A percentile compares a stretch with the other conserved stretches of the same genome.
Evolutionary conservation across 2,329 filamentous ascomycete species (phyloP).

Genomic region (Capronia epimyces): DNA sequence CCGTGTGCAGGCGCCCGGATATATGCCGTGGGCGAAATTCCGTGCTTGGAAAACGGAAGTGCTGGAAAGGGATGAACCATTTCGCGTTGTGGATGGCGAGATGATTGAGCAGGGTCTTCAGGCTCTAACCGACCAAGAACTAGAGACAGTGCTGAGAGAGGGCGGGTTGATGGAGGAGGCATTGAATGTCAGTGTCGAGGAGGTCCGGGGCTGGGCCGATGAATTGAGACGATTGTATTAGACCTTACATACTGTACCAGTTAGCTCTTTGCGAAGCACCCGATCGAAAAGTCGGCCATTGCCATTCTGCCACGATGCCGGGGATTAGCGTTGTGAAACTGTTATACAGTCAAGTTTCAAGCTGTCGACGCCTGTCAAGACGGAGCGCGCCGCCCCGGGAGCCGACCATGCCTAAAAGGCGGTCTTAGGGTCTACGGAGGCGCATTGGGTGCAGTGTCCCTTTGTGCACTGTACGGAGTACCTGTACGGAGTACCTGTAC

Average conservation of each 20-base stretch:
- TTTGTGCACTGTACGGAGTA: too few relatives aligned
- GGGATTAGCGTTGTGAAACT: too few relatives aligned
- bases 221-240: constrained; percentile 28
- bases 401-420: too few relatives aligned
- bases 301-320: too few relatives aligned
- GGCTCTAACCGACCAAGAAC: constrained; percentile 57
- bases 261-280: not conserved
- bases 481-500: too few relatives aligned
- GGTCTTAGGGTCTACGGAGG: too few relatives aligned
- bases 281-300: not conserved
- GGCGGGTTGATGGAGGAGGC: constrained; percentile 18
- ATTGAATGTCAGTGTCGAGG: constrained; percentile 22
- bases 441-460: too few relatives aligned
- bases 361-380: too few relatives aligned
- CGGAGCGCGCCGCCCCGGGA: too few relatives aligned
- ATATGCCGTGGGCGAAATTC: constrained; percentile 70
- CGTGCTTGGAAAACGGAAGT: constrained; percentile 74
- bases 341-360: too few relatives aligned
- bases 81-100: constrained; percentile 87
- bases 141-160: constrained; percentile 49
- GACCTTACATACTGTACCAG: not conserved
- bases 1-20: constrained; percentile 62
- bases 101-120: constrained; percentile 74
- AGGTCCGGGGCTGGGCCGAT: constrained; percentile 26
- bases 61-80: constrained; percentile 67